Percentiles rank a stretch among this genome's conserved stretches.
Conservation (phyloP, 2,329 filamentous ascomycete genomes). For the Lachnellula willkommii region DNA sequence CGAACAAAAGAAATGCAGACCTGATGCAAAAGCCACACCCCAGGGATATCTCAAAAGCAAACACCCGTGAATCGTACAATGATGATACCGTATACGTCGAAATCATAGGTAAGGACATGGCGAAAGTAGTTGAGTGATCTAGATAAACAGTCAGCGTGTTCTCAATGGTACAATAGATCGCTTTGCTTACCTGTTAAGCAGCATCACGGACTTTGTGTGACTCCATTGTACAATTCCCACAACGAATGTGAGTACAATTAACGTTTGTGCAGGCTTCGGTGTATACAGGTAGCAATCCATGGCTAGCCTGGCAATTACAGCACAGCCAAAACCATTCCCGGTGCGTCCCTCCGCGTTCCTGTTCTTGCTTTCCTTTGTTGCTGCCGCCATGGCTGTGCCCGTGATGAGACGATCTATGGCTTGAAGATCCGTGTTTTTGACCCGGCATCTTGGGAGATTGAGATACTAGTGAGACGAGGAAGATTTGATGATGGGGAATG, state of each 20-base stretch:
- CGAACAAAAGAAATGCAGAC: neutral
- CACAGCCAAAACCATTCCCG: neutral
- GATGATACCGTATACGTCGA: no score
- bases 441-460: no score
- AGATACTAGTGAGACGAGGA: no score
- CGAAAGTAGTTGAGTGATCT: neutral
- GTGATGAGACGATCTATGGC: neutral
- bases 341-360: neutral
- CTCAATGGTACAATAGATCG: no score
- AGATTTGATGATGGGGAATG: no score
- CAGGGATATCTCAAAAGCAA: neutral
- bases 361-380: neutral
- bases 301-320: neutral
- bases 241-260: neutral
- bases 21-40: neutral
- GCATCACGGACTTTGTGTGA: neutral
- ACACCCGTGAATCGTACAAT: neutral
- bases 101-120: neutral
- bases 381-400: neutral
- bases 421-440: neutral
- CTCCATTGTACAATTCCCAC: neutral
- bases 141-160: no score
- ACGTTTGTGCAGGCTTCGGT: neutral
- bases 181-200: neutral
- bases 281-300: neutral